Conservation (phyloP, 495 filamentous ascomycete species). For the Parachaetomium inaequale region DNA sequence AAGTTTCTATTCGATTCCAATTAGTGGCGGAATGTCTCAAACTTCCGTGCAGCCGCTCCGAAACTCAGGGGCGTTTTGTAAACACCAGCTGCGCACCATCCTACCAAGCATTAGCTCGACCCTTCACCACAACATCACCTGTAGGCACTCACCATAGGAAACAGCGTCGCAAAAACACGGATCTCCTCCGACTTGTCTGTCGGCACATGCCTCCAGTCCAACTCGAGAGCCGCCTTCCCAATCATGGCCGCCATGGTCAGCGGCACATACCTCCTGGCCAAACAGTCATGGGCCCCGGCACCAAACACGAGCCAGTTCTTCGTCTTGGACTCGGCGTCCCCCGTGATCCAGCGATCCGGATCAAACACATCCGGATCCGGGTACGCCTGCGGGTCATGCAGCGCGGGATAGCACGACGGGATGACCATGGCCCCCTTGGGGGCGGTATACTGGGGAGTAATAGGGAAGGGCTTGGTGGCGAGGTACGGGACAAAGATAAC, state of each 20-base stretch:
- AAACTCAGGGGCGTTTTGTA: background rate
- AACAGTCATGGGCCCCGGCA: slow-evolving; percentile 92
- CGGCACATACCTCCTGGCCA: slow-evolving; percentile 88
- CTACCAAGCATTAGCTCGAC: background rate
- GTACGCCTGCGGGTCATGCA: slow-evolving; percentile 91
- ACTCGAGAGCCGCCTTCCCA: slow-evolving; percentile 81
- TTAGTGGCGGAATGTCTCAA: no score
- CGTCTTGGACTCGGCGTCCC: slow-evolving; percentile 77
- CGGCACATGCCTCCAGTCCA: slow-evolving; percentile 86
- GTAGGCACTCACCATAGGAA: slow-evolving; percentile 62
- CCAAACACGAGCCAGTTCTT: slow-evolving; percentile 99
- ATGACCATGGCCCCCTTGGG: slow-evolving; percentile 92
- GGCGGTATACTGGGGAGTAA: slow-evolving; percentile 80
- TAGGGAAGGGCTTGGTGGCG: slow-evolving; percentile 91
- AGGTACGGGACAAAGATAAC: slow-evolving; percentile 97
- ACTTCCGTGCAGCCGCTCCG: no score
- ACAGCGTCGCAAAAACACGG: slow-evolving; percentile 96
- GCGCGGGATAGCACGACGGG: slow-evolving; percentile 81
- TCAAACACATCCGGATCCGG: slow-evolving; percentile 82
- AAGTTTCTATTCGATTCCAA: no score
- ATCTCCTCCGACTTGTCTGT: slow-evolving; percentile 85
- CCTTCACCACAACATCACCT: background rate
- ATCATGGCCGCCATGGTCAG: slow-evolving; percentile 86
- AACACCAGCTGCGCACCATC: slow-evolving; percentile 4
- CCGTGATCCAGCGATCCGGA: slow-evolving; percentile 88